Evolutionary conservation across 2,329 filamentous ascomycete species (phyloP), one percentile per base, ranked within the genome.

Genomic region (Hymenoscyphus fructigenus): DNA sequence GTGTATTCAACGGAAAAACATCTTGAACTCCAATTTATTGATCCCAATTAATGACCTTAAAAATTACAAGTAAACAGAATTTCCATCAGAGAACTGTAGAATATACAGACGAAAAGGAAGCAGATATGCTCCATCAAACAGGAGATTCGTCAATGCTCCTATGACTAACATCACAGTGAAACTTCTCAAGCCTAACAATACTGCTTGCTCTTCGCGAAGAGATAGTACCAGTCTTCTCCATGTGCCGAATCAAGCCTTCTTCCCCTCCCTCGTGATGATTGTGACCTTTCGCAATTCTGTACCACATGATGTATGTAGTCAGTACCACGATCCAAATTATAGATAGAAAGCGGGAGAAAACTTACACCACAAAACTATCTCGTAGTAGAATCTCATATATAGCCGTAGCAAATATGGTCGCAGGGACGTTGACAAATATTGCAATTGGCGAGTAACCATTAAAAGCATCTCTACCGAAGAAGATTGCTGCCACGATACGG

Each of bases 401-500:
- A 0, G 73, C 77, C 0, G 83, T 85, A 0, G 82, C 83, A 63
- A 85, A 82, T 1, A 87, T 70, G 2, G 84, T 86, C 0, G 84
- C 84, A 0, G 84, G 84, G 3, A 87, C 75, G 68, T 85, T 86
- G 65, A 84, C 82, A 6, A 87, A 74, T 47, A 87, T 81, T 1
- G 79, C 76, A 58, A 87, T 86, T 74, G 83, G 83, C 3, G 79
- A 75, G 69, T 85, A 86, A 29, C 77, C 79, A 10, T 74, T 75
- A 69, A 85, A 85, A 3, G 80, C 81, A 65, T 84, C 82, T 12
- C 77, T 71, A 59, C 83, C 83, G 68, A 79, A 85, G 75, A 86
- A 86, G 65, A 86, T 86, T 17, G 83, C 83, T 5, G 83, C 84
- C 0, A 87, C 84, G 29, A 87, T 81, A 20, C 85, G 80, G 1